phyloP scores from a whole-genome alignment of 352 stramenopile genomes.

The Globisporangium spiculum region DNA sequence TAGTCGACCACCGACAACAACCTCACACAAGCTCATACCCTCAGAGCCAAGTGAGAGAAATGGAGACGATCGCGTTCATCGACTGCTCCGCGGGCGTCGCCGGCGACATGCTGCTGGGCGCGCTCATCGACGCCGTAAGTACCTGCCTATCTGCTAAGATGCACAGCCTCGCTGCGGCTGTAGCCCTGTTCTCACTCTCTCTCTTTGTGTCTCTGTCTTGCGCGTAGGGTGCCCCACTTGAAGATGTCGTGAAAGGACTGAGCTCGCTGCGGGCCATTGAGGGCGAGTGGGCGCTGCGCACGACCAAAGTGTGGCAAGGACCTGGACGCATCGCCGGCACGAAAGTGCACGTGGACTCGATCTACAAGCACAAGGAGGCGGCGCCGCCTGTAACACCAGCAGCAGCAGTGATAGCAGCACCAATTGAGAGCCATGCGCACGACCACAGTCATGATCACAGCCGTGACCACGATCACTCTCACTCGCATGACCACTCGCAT shows the following conservation, averaged over 20 bases:
- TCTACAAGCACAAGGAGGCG: slow-evolving; percentile 76
- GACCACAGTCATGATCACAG: background rate
- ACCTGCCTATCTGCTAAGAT: slow-evolving; percentile 5
- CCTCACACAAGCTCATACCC: too few relatives aligned
- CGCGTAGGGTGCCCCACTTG: slow-evolving; percentile 54
- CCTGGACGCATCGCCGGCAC: slow-evolving; percentile 87
- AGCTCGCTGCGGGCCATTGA: slow-evolving; percentile 58
- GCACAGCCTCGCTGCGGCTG: background rate
- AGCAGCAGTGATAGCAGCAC: background rate
- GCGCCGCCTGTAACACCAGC: slow-evolving; percentile 20
- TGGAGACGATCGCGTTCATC: slow-evolving; percentile 72
- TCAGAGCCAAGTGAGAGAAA: background rate
- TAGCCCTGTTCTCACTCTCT: slow-evolving; percentile 1
- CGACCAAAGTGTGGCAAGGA: slow-evolving; percentile 74
- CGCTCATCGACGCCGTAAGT: slow-evolving; percentile 84
- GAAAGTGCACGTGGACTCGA: slow-evolving; percentile 86
- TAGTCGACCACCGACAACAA: background rate
- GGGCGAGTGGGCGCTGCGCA: slow-evolving; percentile 86
- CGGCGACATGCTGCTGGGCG: slow-evolving; percentile 90
- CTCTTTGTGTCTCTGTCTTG: background rate
- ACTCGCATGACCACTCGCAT: background rate
- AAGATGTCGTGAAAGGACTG: slow-evolving; percentile 53
- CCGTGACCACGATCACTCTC: background rate
- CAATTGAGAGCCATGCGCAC: background rate
- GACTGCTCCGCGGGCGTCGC: slow-evolving; percentile 90